Percentiles rank a stretch among this genome's conserved stretches.
phyloP scores from a whole-genome alignment of 805 yeast species.

The Saccharomycopsis lassenensis region DNA sequence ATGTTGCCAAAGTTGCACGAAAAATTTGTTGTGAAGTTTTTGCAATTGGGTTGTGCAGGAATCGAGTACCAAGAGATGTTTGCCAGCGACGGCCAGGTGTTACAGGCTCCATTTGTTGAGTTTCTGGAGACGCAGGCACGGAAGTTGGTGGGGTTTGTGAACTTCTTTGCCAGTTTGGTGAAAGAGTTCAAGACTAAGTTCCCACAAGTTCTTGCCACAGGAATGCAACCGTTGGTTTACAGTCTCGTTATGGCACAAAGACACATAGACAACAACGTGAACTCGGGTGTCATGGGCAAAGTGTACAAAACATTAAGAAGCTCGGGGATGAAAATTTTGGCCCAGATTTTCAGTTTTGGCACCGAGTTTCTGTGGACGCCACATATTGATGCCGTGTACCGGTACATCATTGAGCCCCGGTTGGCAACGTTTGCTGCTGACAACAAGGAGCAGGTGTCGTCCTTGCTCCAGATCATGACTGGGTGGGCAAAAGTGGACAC shows the following conservation, averaged over 20 bases:
- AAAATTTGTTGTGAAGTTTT: conserved; percentile 44
- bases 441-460: conserved; percentile 75
- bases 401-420: conserved; percentile 49
- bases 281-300: conserved; percentile 27
- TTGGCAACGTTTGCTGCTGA: conserved; percentile 58
- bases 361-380: conserved; percentile 41
- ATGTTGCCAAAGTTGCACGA: conserved; percentile 47
- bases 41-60: conserved; percentile 49
- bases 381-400: conserved; percentile 39
- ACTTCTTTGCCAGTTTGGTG: conserved; percentile 45
- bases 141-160: conserved; percentile 53
- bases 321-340: conserved; percentile 54
- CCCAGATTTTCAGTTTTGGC: conserved; percentile 33
- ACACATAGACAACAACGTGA: conserved; percentile 24
- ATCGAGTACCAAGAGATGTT: conserved; percentile 32
- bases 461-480: conserved; percentile 55
- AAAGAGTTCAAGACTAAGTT: conserved; percentile 49
- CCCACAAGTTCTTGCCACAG: conserved; percentile 34
- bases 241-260: conserved; percentile 44
- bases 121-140: conserved; percentile 26
- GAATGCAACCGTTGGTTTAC: conserved; percentile 48
- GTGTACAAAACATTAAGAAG: conserved; percentile 53
- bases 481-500: conserved; percentile 41
- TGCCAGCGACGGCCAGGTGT: conserved; percentile 20
- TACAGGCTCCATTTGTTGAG: too few relatives aligned